Conservation (phyloP, 208 protist genomes). For the Phytomonas sp. region DNA sequence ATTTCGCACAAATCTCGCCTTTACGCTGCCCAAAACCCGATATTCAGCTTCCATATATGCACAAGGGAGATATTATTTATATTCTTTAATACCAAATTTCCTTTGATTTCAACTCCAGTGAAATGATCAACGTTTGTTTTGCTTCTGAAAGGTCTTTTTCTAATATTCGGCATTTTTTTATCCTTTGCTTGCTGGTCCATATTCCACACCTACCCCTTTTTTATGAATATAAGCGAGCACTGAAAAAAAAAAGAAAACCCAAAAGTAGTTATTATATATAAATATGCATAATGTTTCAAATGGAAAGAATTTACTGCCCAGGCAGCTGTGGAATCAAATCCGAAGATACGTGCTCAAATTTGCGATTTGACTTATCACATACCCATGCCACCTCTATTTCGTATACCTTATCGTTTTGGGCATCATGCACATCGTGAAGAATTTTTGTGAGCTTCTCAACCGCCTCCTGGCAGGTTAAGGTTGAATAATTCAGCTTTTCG, state of each 20-base stretch:
- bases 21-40: background rate
- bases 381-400: constrained; percentile 97
- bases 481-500: constrained; percentile 95
- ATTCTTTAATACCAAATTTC: background rate
- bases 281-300: constrained; percentile 3
- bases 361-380: constrained; percentile 83
- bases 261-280: constrained; percentile 5
- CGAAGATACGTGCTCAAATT: constrained; percentile 63
- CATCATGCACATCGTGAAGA: constrained; percentile 74
- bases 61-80: background rate
- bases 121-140: background rate
- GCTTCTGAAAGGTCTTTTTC: background rate
- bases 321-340: constrained; percentile 45
- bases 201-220: background rate
- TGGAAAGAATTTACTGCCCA: constrained; percentile 14
- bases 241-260: constrained; percentile 7
- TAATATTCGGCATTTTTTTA: background rate
- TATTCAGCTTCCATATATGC: background rate
- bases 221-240: background rate
- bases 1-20: background rate
- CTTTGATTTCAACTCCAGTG: background rate
- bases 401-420: constrained; percentile 94
- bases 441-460: constrained; percentile 93
- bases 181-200: background rate
- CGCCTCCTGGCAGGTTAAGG: constrained; percentile 91